These are phyloP conservation scores for Magnaporthiopsis incrustans DNA, from an alignment of 2,329 filamentous ascomycete species.

Conservation along the genomic window DNA sequence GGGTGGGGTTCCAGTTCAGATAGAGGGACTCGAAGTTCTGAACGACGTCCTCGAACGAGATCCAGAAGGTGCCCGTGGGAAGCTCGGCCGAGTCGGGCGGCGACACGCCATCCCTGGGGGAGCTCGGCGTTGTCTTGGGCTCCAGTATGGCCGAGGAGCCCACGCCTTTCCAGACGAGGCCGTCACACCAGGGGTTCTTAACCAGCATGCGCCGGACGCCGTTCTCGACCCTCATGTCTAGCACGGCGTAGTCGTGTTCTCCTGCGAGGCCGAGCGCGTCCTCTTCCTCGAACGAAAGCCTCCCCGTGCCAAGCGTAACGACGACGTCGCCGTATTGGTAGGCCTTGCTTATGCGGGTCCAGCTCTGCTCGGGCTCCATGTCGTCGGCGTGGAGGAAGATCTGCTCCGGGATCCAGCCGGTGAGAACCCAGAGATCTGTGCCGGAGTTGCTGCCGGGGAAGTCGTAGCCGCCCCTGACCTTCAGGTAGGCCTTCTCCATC, in stretches of 20 bases:
- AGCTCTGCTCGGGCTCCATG: constrained; percentile 65
- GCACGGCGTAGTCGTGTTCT: constrained; percentile 88
- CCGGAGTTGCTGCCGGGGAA: constrained; percentile 97
- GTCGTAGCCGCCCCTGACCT: constrained; percentile 91
- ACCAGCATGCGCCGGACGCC: constrained; percentile 65
- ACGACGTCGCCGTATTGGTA: constrained; percentile 76
- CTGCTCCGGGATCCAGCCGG: constrained; percentile 95
- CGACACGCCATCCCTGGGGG: constrained; percentile 12
- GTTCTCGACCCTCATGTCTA: constrained; percentile 61
- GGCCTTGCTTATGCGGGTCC: constrained; percentile 66
- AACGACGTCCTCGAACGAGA: constrained; percentile 75
- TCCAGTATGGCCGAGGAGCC: constrained; percentile 24
- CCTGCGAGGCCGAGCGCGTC: constrained; percentile 72
- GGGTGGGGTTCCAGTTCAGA: constrained; percentile 87
- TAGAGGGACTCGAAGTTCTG: constrained; percentile 96
- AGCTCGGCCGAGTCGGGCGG: constrained; percentile 17
- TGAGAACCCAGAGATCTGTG: constrained; percentile 86
- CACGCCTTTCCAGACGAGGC: constrained; percentile 60
- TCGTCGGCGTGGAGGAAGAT: constrained; percentile 83
- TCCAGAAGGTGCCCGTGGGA: constrained; percentile 82
- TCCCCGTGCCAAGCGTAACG: constrained; percentile 83
- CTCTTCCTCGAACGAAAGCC: constrained; percentile 69
- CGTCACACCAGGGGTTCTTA: constrained; percentile 94
- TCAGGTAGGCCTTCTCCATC: constrained; percentile 92
- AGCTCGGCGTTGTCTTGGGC: constrained; percentile 13